Percentiles rank a stretch among this genome's conserved stretches.
These are phyloP conservation scores for Silybum marianum DNA, from an alignment of 129 eudicot genomes.

Conservation along the genomic window DNA sequence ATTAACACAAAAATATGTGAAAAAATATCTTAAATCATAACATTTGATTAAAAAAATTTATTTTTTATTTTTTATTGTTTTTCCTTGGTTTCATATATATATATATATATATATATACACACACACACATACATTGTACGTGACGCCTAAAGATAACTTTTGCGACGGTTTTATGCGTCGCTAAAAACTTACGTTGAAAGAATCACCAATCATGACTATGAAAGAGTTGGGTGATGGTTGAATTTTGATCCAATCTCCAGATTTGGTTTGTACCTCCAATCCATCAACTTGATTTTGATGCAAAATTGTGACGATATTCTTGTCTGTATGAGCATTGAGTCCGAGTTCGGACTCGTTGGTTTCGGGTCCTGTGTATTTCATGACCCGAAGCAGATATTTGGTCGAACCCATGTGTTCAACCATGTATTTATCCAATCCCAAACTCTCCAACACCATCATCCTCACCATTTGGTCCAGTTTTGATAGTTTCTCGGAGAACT, in stretches of 20 bases:
- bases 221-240: slow-evolving; percentile 55
- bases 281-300: slow-evolving; percentile 59
- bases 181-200: slow-evolving; percentile 48
- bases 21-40: too few relatives aligned
- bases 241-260: slow-evolving; percentile 57
- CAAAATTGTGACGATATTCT: slow-evolving; percentile 65
- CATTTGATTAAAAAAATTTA: too few relatives aligned
- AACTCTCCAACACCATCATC: slow-evolving; percentile 66
- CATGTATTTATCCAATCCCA: slow-evolving; percentile 51
- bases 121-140: too few relatives aligned
- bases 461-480: slow-evolving; percentile 59
- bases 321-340: slow-evolving; percentile 60
- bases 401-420: slow-evolving; percentile 64
- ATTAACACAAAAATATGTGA: too few relatives aligned
- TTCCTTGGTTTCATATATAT: too few relatives aligned
- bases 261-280: slow-evolving; percentile 55
- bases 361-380: slow-evolving; percentile 61
- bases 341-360: slow-evolving; percentile 51
- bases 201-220: slow-evolving; percentile 71
- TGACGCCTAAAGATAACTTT: background rate
- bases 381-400: slow-evolving; percentile 57
- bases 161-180: background rate
- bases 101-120: too few relatives aligned
- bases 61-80: too few relatives aligned
- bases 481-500: slow-evolving; percentile 47